Base-by-base conservation (phyloP, 2,329 filamentous ascomycete genomes). In the Colletotrichum sp. region DNA sequence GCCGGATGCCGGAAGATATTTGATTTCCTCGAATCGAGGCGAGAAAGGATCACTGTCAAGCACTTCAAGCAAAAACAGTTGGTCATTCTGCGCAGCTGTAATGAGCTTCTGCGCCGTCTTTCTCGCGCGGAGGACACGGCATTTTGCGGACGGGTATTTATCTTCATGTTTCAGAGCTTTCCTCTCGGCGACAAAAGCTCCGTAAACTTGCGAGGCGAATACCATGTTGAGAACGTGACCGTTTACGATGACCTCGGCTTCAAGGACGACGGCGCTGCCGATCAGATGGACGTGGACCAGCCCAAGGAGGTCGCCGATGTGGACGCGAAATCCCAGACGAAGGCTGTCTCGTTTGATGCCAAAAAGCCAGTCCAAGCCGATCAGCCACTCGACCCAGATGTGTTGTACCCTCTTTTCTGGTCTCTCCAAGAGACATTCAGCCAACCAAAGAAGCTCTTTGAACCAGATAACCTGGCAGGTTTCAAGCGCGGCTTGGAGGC, bases 161-260 rank as follows among this genome's bases (percentile, higher is more conserved):
- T 99, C 78, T 99, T 98, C 84, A 92, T 99, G 82, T 99, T 99
- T 84, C 97, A 99, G 84, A 98, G 96, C 83, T 99, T 99, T 81
- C 97, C 97, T 2, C 89, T 99, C 0, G 96, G 96, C 36, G 98
- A 99, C 85, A 97, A 96, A 83, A 99, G 97, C 83, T 98, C 97
- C 1, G 97, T 99, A 66, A 99, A 99, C 82, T 89, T 99, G 52
- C 92, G 97, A 67, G 97, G 97, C 79, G 96, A 99, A 86, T 99
- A 97, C 79, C 97, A 99, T 81, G 92, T 94, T 30, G 97, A 99
- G 81, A 99, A 99, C 87, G 92, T 96, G 71, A 99, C 98, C 2
- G 92, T 91, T 0, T 99, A 93, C 81, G 95, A 98, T 81, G 89
- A 93, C 39, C 85, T 87, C 8, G 79, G 83, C 9, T 79, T 81